Base-by-base conservation (phyloP, 225 moss, liverwort and hornwort genomes). In the Marchantia paleacea region DNA sequence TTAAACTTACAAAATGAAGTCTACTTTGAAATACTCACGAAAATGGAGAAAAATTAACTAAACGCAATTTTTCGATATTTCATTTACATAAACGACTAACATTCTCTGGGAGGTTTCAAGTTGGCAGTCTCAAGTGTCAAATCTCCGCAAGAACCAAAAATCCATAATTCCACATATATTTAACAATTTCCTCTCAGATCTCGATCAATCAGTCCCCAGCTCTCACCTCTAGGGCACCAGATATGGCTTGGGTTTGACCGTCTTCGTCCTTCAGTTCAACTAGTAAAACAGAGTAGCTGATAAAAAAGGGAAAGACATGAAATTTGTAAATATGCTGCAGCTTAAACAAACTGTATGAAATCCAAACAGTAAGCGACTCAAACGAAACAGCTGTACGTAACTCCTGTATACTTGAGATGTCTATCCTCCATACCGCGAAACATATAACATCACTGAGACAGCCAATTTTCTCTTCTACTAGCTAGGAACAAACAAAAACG, bases 221-320 rank as follows among this genome's bases (percentile, higher is more conserved):
- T 51, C 80, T 81, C 16, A 99, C 97, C 93, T 99, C 99, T 58
- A 95, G 76, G 69, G 92, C 99, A 53, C 91, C 99, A 81, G 99
- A 99, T 73, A 99, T 89, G 82, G 88, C 91, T 85, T 99, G 99
- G 53, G 90, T 91, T 87, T 94, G 95, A 58, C 94, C 93, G 75
- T 89, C 91, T 80, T 95, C 94, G 82, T 99, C 99, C 73, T 87
- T 91, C n/a, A 66, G 78, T 77, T 94, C 94, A 75, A 91, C 75
- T 75, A 91, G 67, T 64, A 92, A 80, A 31, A 94, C 94, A 29
- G 94, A 85, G 81, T 92, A 99, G 87, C 97, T 97, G 93, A 83
- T 53, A 72, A 16, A 51, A 24, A n/a, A 5, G 39, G 39, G 39
- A 39, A 24, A 19, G 29, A 58, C 29, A 54, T 11, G 7, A 75